phyloP scores from a whole-genome alignment of 1,139 yeast species.

The Scheffersomyces cryptocercus region DNA sequence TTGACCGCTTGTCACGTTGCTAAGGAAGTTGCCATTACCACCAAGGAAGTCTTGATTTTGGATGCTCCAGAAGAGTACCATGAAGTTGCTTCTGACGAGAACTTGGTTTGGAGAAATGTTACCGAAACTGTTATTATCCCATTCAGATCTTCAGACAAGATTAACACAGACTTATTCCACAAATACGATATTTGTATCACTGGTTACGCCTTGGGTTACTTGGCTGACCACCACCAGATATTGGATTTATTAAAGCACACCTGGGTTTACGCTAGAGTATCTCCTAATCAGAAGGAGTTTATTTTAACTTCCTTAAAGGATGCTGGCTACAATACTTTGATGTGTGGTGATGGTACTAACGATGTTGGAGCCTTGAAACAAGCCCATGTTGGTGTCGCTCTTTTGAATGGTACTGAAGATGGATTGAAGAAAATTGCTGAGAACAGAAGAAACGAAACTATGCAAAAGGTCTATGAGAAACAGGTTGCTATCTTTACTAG shows the following conservation, averaged over 20 bases:
- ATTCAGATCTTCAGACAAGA: constrained; percentile 58
- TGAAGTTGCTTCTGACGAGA: constrained; percentile 50
- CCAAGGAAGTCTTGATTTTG: constrained; percentile 75
- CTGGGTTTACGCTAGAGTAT: constrained; percentile 98
- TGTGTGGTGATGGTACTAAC: constrained; percentile 99
- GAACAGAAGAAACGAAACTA: constrained; percentile 65
- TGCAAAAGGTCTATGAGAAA: constrained; percentile 74
- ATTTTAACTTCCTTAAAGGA: constrained; percentile 80
- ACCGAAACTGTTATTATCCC: constrained; percentile 76
- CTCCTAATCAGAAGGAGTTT: constrained; percentile 94
- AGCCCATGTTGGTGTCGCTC: constrained; percentile 97
- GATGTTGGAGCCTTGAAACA: constrained; percentile 99
- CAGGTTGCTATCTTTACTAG: constrained; percentile 74
- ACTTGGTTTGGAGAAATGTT: constrained; percentile 82
- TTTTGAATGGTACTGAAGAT: constrained; percentile 94
- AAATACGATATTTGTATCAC: constrained; percentile 87
- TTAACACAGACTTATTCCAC: constrained; percentile 60
- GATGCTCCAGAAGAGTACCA: constrained; percentile 80
- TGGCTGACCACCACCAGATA: constrained; percentile 65
- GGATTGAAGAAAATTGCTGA: constrained; percentile 90
- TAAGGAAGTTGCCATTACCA: constrained; percentile 84
- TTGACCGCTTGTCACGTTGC: constrained; percentile 98
- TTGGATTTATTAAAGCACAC: constrained; percentile 77
- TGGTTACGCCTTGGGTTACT: constrained; percentile 80
- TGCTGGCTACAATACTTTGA: constrained; percentile 88